phyloP scores from a whole-genome alignment of 495 filamentous ascomycete genomes.

The Daldinia childiae region DNA sequence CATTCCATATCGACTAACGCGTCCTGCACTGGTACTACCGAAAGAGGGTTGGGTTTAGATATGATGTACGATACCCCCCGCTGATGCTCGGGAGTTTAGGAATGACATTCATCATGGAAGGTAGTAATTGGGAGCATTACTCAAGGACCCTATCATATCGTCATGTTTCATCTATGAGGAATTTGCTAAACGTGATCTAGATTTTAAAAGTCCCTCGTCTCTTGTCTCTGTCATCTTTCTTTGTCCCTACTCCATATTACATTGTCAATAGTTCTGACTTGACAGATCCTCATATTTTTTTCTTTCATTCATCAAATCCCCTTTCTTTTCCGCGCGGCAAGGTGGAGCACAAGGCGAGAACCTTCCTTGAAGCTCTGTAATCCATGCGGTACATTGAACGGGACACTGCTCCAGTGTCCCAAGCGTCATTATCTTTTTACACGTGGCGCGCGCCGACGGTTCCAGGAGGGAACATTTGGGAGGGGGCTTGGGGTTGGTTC shows the following conservation, averaged over 20 bases:
- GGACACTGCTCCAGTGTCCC: conserved; percentile 29
- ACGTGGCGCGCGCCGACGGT: conserved; percentile 37
- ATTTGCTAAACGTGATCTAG: conserved; percentile 3
- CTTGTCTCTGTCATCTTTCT: background rate
- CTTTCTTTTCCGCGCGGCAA: conserved; percentile 59
- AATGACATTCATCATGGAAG: conserved; percentile 1
- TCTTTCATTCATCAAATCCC: background rate
- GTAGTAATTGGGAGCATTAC: conserved; percentile 29
- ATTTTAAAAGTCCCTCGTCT: background rate
- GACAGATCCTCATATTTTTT: background rate
- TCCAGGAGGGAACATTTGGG: conserved; percentile 40
- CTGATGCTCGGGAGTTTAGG: conserved; percentile 32
- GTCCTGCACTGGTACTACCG: background rate
- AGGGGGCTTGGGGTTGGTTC: conserved; percentile 48
- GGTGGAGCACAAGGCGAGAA: conserved; percentile 72
- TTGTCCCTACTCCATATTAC: background rate
- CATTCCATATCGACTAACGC: background rate
- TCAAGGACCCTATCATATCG: conserved; percentile 13
- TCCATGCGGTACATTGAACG: conserved; percentile 67
- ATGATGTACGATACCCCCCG: conserved; percentile 53
- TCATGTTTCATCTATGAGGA: conserved; percentile 1
- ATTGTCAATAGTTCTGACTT: background rate
- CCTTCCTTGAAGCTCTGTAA: conserved; percentile 73
- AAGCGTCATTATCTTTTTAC: conserved; percentile 25
- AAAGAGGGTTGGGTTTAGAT: background rate